Conservation (phyloP, 2,329 filamentous ascomycete species). For the Diaporthe sp. region DNA sequence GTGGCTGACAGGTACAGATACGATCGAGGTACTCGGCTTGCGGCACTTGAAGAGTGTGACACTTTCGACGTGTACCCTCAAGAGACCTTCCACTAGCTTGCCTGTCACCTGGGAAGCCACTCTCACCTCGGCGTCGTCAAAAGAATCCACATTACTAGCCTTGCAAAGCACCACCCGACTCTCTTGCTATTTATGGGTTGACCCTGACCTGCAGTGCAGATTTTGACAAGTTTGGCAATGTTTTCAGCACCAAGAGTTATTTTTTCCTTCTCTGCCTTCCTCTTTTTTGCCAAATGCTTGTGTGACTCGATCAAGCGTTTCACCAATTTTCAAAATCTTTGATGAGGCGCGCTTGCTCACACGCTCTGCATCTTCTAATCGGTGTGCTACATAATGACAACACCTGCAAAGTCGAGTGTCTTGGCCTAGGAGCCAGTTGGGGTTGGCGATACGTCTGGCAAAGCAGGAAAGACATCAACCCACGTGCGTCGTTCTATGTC, state of each 20-base stretch:
- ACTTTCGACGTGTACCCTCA: constrained; percentile 61
- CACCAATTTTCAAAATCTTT: constrained; percentile 11
- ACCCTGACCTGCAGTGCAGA: constrained; percentile 26
- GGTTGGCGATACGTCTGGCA: constrained; percentile 34
- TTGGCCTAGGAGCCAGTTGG: constrained; percentile 39
- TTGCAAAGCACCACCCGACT: constrained; percentile 21
- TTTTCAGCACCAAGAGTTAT: constrained; percentile 31
- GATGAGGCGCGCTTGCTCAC: constrained; percentile 11
- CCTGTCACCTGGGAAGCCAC: not conserved
- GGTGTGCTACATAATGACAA: not conserved
- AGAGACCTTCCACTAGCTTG: constrained; percentile 46
- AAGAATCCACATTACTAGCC: not conserved
- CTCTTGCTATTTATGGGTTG: constrained; percentile 41
- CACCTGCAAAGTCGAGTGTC: not conserved
- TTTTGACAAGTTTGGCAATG: constrained; percentile 31
- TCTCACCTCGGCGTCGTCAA: not conserved
- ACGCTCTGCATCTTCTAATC: not conserved
- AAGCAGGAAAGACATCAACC: constrained; percentile 24
- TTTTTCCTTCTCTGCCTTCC: not conserved
- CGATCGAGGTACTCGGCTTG: constrained; percentile 83
- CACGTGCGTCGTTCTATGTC: constrained; percentile 21
- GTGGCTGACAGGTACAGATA: constrained; percentile 46
- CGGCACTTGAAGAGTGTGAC: constrained; percentile 75
- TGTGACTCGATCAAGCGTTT: constrained; percentile 1
- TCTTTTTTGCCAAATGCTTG: constrained; percentile 24